A percentile compares a stretch with the other conserved stretches of the same genome.
Conservation (phyloP, 179 eudicot genomes). For the Beta macrorhiza region DNA sequence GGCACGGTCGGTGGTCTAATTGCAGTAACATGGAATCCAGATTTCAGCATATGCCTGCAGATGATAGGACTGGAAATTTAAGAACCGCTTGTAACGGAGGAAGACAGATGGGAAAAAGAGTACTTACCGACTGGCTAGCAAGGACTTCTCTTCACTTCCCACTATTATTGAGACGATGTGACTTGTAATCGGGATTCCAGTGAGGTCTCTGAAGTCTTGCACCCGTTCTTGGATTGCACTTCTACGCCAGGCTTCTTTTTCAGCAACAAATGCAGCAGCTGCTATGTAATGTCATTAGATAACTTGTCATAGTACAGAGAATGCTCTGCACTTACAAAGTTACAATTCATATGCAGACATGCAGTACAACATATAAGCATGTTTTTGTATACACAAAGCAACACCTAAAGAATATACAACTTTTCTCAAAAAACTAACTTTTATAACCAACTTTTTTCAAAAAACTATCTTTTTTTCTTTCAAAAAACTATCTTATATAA, state of each 20-base stretch:
- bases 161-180: constrained; percentile 84
- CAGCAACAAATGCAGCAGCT: constrained; percentile 91
- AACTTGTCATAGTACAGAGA: constrained; percentile 15
- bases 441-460: too few relatives aligned
- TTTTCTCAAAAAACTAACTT: neutral
- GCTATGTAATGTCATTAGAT: constrained; percentile 29
- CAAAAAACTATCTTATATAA: too few relatives aligned
- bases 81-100: constrained; percentile 5
- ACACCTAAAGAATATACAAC: neutral
- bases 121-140: constrained; percentile 76
- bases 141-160: constrained; percentile 85
- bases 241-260: constrained; percentile 85
- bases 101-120: constrained; percentile 7
- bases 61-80: constrained; percentile 16
- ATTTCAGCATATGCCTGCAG: constrained; percentile 66
- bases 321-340: neutral
- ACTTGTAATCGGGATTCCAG: constrained; percentile 79
- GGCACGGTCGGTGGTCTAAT: constrained; percentile 97
- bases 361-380: neutral
- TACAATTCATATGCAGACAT: neutral
- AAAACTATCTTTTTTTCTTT: too few relatives aligned
- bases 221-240: constrained; percentile 74
- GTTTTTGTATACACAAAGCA: neutral
- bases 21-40: constrained; percentile 92
- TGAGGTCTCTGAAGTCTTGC: constrained; percentile 66